Base-by-base conservation (phyloP, 176 grass and related monocot genomes). In the Zea luxurians region DNA sequence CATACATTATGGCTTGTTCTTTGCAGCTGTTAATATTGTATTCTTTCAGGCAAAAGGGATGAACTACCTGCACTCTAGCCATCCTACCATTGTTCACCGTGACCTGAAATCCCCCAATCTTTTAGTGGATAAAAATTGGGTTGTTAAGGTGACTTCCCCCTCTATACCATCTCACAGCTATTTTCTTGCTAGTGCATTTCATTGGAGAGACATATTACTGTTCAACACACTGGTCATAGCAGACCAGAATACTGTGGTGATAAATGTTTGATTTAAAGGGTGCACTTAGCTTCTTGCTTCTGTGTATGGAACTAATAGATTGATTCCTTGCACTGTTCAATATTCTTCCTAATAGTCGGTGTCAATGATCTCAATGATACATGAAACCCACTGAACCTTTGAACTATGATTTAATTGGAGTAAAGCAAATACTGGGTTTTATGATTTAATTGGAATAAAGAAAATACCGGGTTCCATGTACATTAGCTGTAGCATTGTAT, bases 81-180 rank as follows among this genome's bases (percentile, higher is more conserved):
- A 99, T 89, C 96, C 96, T 77, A 91, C 96, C 84, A 87, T 99
- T 77, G 96, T 99, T 65, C 96, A 99, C 81, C 85, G 96, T 37
- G 96, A 99, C 90, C 82, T 99, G 64, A 99, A 99, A 84, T 95
- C 96, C 69, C 88, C 96, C 77, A 99, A 99, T 79, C 96, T 99
- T 85, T 87, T 99, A 79, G 96, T 99, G 37, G 96, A 99, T 78
- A 99, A 88, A 78, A 99, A 95, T 86, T 99, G 96, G 96, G 96
- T 95, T 81, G 90, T 95, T 62, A 99, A 99, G 92, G 96, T 99
- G 77, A 81, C 11, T 76, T 45, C 54, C 45, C 47, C 37, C 48
- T 81, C 61, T 38, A 50, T 77, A 68, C 59, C 62, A 42, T 68
- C 34, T 61, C 1, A 8, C 4, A 54, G 12, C 37, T 71, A 43